Evolutionary conservation across 441 rosid species (phyloP).

Genomic region (Aleurites moluccanus): DNA sequence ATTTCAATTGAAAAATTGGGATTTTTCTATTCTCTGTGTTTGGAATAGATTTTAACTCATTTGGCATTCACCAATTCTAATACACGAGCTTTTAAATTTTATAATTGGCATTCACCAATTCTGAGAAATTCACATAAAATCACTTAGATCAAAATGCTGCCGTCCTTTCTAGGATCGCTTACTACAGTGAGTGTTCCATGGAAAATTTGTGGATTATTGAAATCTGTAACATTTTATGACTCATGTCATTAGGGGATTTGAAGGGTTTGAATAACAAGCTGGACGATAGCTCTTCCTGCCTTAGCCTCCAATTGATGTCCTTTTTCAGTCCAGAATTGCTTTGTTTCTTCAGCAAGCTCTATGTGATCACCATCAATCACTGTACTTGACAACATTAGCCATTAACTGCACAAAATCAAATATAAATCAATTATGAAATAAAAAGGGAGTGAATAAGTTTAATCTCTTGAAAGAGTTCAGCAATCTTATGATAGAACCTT

Average conservation of each 20-base stretch:
- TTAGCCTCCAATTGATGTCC: conserved; percentile 56
- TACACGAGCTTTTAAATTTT: not conserved
- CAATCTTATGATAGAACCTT: conserved; percentile 75
- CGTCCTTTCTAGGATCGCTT: conserved; percentile 86
- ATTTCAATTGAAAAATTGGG: no score
- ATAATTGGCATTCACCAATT: not conserved
- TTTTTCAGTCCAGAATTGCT: conserved; percentile 50
- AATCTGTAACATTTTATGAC: conserved; percentile 37
- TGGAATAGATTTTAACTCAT: no score
- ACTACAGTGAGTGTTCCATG: conserved; percentile 78
- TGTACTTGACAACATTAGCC: conserved; percentile 63
- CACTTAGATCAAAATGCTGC: conserved; percentile 54
- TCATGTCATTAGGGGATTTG: conserved; percentile 26
- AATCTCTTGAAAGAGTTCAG: not conserved
- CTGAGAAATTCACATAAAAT: not conserved
- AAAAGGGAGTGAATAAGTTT: not conserved
- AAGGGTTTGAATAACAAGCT: conserved; percentile 64
- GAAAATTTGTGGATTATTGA: conserved; percentile 16
- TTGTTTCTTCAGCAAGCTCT: conserved; percentile 52
- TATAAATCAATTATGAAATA: conserved; percentile 3
- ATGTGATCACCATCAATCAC: conserved; percentile 71
- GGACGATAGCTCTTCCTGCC: conserved; percentile 70
- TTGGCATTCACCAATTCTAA: no score
- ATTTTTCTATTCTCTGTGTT: no score
- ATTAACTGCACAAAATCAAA: conserved; percentile 50